Conservation (phyloP, 768 basidiomycete species). For the Hericium erinaceus region DNA sequence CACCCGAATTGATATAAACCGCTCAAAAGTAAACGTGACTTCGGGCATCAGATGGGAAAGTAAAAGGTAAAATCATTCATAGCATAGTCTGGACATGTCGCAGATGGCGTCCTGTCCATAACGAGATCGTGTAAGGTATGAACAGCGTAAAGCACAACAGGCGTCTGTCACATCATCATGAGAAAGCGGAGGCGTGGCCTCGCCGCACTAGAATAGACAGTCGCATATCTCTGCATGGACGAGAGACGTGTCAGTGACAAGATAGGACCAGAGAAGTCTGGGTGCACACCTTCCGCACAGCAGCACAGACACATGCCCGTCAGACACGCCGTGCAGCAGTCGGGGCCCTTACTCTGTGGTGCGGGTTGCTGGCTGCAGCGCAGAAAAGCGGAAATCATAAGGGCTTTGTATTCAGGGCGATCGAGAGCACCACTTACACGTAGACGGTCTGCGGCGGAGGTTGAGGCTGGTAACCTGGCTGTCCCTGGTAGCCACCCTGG, state of each 20-base stretch:
- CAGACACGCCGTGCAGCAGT: slow-evolving; percentile 55
- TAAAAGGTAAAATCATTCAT: background rate
- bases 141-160: background rate
- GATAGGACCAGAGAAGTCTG: background rate
- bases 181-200: background rate
- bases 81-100: background rate
- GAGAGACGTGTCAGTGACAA: slow-evolving; percentile 1
- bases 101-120: background rate
- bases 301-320: slow-evolving; percentile 59
- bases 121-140: background rate
- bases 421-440: slow-evolving; percentile 43
- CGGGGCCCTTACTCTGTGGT: slow-evolving; percentile 33
- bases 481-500: slow-evolving; percentile 35
- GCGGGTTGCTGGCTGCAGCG: slow-evolving; percentile 35
- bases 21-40: too few relatives aligned
- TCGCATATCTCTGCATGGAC: slow-evolving; percentile 55
- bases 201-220: slow-evolving; percentile 45
- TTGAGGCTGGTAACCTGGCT: slow-evolving; percentile 42
- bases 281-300: slow-evolving; percentile 57
- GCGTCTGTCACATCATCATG: background rate
- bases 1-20: too few relatives aligned
- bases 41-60: too few relatives aligned
- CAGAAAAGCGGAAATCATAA: slow-evolving; percentile 14
- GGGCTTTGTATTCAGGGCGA: background rate
- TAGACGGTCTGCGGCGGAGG: slow-evolving; percentile 75